Evolutionary conservation across 1,284 basidiomycete genomes (phyloP).

Genomic region (Ceratobasidium sp.): DNA sequence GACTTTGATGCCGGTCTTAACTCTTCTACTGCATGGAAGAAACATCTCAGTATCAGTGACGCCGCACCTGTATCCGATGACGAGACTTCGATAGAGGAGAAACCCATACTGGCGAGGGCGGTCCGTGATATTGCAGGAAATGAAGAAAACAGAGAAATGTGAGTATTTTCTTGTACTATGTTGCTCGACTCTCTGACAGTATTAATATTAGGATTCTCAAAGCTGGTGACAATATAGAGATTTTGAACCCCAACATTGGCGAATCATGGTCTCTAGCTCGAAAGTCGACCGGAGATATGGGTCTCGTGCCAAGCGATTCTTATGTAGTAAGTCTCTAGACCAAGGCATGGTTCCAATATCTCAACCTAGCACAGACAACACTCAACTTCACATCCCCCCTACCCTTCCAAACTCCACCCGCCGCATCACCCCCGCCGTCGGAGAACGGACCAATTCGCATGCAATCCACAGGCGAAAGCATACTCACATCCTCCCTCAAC

Average conservation of each 20-base stretch:
- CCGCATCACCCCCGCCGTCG: constrained; percentile 51
- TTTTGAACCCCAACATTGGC: constrained; percentile 71
- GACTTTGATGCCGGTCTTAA: constrained; percentile 81
- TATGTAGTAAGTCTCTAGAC: constrained; percentile 67
- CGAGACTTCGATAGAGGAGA: constrained; percentile 51
- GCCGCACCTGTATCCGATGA: constrained; percentile 49
- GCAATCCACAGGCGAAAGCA: constrained; percentile 75
- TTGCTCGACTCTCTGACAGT: not conserved
- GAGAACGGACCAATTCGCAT: constrained; percentile 63
- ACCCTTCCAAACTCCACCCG: constrained; percentile 34
- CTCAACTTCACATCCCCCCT: constrained; percentile 42
- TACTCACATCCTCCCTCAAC: constrained; percentile 60
- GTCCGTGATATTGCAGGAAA: constrained; percentile 79
- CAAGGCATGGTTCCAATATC: constrained; percentile 17
- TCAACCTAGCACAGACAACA: constrained; percentile 58
- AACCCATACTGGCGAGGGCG: constrained; percentile 61
- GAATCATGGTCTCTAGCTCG: constrained; percentile 76
- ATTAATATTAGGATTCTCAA: constrained; percentile 54
- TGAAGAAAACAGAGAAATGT: constrained; percentile 73
- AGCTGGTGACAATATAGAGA: constrained; percentile 71
- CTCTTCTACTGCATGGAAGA: constrained; percentile 77
- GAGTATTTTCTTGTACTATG: constrained; percentile 32
- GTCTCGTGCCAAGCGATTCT: constrained; percentile 74
- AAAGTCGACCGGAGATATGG: constrained; percentile 64
- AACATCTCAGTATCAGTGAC: constrained; percentile 60